Conservation (phyloP, 1,284 basidiomycete species). For the Crocinoboletus sp. region DNA sequence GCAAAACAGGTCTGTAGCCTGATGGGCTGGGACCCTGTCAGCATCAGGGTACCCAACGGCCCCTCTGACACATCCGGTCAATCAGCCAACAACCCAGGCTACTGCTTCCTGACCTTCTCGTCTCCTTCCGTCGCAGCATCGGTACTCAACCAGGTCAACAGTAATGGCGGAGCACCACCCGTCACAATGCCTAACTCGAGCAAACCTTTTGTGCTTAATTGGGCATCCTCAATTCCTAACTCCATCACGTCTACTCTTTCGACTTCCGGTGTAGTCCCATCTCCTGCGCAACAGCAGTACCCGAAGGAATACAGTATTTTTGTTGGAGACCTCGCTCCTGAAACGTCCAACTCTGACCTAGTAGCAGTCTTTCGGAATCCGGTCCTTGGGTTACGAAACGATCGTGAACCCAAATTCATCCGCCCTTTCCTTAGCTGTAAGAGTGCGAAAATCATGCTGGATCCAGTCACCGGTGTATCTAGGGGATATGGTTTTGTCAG, state of each 20-base stretch:
- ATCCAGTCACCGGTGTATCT: constrained; percentile 84
- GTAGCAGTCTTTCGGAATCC: constrained; percentile 87
- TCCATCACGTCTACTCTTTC: constrained; percentile 38
- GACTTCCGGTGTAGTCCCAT: constrained; percentile 32
- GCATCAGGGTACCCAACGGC: constrained; percentile 66
- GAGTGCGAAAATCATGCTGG: constrained; percentile 92
- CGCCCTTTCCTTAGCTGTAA: constrained; percentile 84
- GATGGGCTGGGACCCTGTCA: constrained; percentile 75
- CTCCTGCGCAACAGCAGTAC: constrained; percentile 49
- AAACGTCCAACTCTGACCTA: constrained; percentile 86
- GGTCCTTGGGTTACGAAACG: constrained; percentile 72
- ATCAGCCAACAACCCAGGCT: constrained; percentile 75
- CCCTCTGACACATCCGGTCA: constrained; percentile 56
- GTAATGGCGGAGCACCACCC: constrained; percentile 39
- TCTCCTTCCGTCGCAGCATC: constrained; percentile 64
- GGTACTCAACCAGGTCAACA: constrained; percentile 66
- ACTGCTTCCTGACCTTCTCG: constrained; percentile 83
- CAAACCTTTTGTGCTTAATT: constrained; percentile 72
- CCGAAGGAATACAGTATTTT: constrained; percentile 88
- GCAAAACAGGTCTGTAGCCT: constrained; percentile 74
- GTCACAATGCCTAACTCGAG: constrained; percentile 76
- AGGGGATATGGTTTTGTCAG: constrained; percentile 88
- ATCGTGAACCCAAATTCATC: constrained; percentile 80
- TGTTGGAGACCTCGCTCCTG: constrained; percentile 85
- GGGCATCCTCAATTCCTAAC: constrained; percentile 65